Evolutionary conservation across 2,329 filamentous ascomycete species (phyloP).

Genomic region (Sarocladiaceae sp.): DNA sequence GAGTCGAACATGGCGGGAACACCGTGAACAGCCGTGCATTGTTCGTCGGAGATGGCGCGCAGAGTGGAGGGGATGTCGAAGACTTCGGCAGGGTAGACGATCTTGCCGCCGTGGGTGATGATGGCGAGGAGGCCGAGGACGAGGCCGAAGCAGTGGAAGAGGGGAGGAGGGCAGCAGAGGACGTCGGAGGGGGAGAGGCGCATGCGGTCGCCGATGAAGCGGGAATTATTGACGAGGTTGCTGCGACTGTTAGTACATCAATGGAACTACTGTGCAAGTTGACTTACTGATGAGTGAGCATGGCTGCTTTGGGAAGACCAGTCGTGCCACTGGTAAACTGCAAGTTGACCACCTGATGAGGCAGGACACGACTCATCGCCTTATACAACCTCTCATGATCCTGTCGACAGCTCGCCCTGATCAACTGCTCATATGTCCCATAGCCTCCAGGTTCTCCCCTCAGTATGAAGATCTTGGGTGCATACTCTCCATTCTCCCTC

Average conservation of each 20-base stretch:
- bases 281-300: constrained; percentile 63
- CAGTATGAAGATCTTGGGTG: constrained; percentile 53
- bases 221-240: constrained; percentile 58
- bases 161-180: constrained; percentile 73
- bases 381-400: constrained; percentile 44
- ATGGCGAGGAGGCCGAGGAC: constrained; percentile 68
- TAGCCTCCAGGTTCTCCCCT: constrained; percentile 46
- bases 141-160: constrained; percentile 83
- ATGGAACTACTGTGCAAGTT: not conserved
- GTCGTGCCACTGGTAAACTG: constrained; percentile 75
- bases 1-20: constrained; percentile 83
- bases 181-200: constrained; percentile 58
- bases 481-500: constrained; percentile 19
- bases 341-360: constrained; percentile 65
- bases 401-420: constrained; percentile 43
- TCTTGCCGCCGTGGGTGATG: constrained; percentile 67
- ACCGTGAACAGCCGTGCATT: constrained; percentile 70
- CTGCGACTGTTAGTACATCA: constrained; percentile 22
- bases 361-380: constrained; percentile 48
- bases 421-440: constrained; percentile 52
- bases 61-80: constrained; percentile 65
- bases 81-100: constrained; percentile 68
- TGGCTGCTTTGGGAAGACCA: constrained; percentile 65
- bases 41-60: constrained; percentile 58
- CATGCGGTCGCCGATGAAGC: constrained; percentile 71